These are phyloP conservation scores for Colletotrichum sublineola DNA, from an alignment of 2,329 filamentous ascomycete genomes.

Conservation along the genomic window DNA sequence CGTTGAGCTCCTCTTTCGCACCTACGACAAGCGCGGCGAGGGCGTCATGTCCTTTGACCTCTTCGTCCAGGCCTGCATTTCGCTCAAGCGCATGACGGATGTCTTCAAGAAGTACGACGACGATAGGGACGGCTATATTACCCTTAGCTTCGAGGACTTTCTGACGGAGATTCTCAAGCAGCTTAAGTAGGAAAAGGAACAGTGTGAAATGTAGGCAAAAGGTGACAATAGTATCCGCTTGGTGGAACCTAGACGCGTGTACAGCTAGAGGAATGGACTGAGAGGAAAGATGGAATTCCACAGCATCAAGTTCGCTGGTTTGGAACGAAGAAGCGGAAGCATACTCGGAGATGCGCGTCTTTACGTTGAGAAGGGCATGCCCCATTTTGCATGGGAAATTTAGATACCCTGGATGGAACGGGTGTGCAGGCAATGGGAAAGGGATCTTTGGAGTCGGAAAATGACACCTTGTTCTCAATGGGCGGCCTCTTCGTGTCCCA, in stretches of 20 bases:
- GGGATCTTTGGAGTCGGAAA: constrained; percentile 6
- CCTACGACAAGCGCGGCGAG: constrained; percentile 83
- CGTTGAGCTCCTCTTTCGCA: constrained; percentile 85
- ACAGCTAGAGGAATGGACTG: neutral
- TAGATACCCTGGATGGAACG: constrained; percentile 39
- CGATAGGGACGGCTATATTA: constrained; percentile 94
- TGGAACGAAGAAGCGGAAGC: neutral
- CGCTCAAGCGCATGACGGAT: constrained; percentile 97
- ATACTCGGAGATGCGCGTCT: constrained; percentile 1
- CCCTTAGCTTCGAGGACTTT: constrained; percentile 85
- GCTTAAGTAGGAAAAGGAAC: constrained; percentile 58
- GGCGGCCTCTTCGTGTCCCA: constrained; percentile 25
- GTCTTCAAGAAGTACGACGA: constrained; percentile 99
- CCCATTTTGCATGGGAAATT: constrained; percentile 26
- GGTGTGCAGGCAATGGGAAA: constrained; percentile 31
- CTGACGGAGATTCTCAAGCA: constrained; percentile 76
- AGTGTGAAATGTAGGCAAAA: neutral
- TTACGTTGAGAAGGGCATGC: constrained; percentile 3
- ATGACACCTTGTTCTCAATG: constrained; percentile 11
- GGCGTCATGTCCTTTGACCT: constrained; percentile 91
- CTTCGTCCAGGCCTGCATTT: constrained; percentile 98
- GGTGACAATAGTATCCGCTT: neutral
- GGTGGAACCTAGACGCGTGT: neutral
- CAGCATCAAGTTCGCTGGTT: neutral
- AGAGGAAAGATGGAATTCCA: neutral